A percentile compares a stretch with the other conserved stretches of the same genome.
Conservation (phyloP, 2,329 filamentous ascomycete species). For the Alternaria panax region DNA sequence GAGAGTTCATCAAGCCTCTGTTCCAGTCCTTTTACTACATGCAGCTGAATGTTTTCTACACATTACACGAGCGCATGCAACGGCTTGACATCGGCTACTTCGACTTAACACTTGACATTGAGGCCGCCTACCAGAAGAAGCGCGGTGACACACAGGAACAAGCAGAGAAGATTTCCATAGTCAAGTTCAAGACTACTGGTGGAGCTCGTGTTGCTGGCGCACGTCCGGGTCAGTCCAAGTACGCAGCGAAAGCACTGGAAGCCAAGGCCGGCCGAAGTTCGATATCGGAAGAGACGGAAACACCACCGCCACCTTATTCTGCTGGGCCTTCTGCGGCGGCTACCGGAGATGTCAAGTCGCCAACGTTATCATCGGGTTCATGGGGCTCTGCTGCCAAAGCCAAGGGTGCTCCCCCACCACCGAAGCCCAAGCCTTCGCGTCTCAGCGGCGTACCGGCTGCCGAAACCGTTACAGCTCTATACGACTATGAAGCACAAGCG, state of each 20-base stretch:
- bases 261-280: conserved; percentile 44
- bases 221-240: conserved; percentile 45
- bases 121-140: conserved; percentile 89
- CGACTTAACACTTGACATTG: conserved; percentile 86
- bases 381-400: conserved; percentile 57
- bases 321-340: conserved; percentile 34
- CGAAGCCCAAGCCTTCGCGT: conserved; percentile 71
- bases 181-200: conserved; percentile 90
- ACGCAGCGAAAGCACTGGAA: conserved; percentile 50
- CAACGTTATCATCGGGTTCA: conserved; percentile 42
- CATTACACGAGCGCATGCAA: conserved; percentile 97
- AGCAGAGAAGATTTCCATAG: conserved; percentile 83
- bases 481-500: conserved; percentile 95
- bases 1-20: conserved; percentile 92
- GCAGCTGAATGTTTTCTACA: conserved; percentile 99
- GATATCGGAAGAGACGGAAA: conserved; percentile 42
- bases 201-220: conserved; percentile 53
- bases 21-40: conserved; percentile 99
- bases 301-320: conserved; percentile 52
- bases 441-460: conserved; percentile 70
- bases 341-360: conserved; percentile 32
- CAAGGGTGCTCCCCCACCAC: conserved; percentile 59
- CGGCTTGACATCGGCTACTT: conserved; percentile 97
- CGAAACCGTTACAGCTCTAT: conserved; percentile 88
- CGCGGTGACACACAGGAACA: conserved; percentile 85